Evolutionary conservation across 2,329 filamentous ascomycete species (phyloP), one percentile per base, ranked within the genome.

Genomic region (Plectosphaerella sp.): DNA sequence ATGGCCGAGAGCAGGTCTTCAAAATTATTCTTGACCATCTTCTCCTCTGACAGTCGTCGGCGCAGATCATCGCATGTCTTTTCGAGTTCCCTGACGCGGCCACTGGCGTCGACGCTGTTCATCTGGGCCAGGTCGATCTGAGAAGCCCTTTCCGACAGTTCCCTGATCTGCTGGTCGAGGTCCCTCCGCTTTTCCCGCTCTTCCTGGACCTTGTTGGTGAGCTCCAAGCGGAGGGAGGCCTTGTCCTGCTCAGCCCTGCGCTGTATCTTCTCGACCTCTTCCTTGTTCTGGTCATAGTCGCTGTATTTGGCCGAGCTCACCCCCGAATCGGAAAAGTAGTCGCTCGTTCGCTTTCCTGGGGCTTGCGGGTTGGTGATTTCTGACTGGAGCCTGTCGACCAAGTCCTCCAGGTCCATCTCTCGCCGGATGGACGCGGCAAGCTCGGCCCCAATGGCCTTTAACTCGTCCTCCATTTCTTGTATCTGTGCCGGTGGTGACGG

Each of bases 251-350:
- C 93, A 2, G 89, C 85, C 59, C 86, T 86, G 58, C 94, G 82
- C 61, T 92, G 88, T 45, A 94, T 78, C 67, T 85, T 89, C 55
- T 96, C 90, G 35, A 97, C 75, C 66, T 97, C 90, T 62, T 86
- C 83, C 48, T 77, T 79, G 33, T 75, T 77, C 43, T 81, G 75
- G 54, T 86, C 83, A 54, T 75, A 75, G 46, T 89, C 87, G 55
- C 87, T 86, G 63, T 86, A 87, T 62, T 91, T 88, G 50, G 89
- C 80, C 1, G 91, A 93, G 67, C 91, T 93, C 53, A 90, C 87
- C 33, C 94, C 94, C 6, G 92, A 96, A 68, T 99, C 94, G 3
- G 94, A 99, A 67, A 94, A 99, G 72, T 99, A 97, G 71, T 99
- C 94, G 71, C 94, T 97, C 10, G 90, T 95, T 55, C 93, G 83